phyloP scores from a whole-genome alignment of 345 rosid genomes.

The Populus pruinosa region DNA sequence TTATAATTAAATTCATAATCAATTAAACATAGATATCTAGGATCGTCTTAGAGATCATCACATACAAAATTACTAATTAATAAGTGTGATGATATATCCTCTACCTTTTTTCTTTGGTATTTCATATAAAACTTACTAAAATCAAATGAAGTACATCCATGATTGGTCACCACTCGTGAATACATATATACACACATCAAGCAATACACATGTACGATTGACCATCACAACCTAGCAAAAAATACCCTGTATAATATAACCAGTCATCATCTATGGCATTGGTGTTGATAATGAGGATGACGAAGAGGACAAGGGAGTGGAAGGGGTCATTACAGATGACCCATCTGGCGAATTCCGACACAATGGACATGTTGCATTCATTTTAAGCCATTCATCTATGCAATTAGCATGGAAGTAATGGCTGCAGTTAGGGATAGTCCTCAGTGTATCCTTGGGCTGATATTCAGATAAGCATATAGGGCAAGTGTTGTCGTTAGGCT shows the following conservation, averaged over 20 bases:
- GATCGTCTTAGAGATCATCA: too few species aligned
- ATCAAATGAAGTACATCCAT: neutral
- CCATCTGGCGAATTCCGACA: conserved; percentile 52
- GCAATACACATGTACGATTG: neutral
- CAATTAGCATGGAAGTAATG: conserved; percentile 64
- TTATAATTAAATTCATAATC: too few species aligned
- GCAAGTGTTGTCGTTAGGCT: conserved; percentile 46
- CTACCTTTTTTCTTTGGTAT: too few species aligned
- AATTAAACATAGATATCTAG: too few species aligned
- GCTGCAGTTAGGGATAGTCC: conserved; percentile 55
- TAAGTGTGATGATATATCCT: too few species aligned
- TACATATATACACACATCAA: neutral
- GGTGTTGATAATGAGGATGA: neutral
- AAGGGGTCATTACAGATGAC: neutral
- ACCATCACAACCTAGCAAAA: neutral
- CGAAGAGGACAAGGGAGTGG: conserved; percentile 4
- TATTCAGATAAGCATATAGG: conserved; percentile 56
- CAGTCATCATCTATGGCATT: neutral
- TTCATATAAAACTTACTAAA: neutral
- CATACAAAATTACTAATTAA: too few species aligned
- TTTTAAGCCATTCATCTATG: conserved; percentile 55
- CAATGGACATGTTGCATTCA: conserved; percentile 52
- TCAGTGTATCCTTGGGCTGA: conserved; percentile 42
- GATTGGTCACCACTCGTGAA: neutral
- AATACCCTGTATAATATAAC: neutral